Base-by-base conservation (phyloP, 208 protist species). In the Perkinsela sp. region DNA sequence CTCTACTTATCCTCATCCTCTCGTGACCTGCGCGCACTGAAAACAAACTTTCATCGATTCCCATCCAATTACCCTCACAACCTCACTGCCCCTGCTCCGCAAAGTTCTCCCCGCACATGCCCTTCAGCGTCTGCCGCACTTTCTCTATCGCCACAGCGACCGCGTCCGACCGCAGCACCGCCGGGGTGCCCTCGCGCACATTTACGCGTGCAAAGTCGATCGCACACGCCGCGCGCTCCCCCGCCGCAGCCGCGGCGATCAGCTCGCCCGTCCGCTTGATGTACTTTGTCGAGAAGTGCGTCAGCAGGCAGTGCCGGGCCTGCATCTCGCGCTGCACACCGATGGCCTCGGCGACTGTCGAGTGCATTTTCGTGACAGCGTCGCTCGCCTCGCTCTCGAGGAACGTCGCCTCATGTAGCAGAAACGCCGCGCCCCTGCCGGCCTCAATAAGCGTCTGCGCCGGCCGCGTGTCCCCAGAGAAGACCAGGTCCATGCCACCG, bases 341-440 rank as follows among this genome's bases (percentile, higher is more conserved):
- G 6, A 70, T 6, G 6, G 68, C 68, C 48, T 70, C 68, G 16
- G 68, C 16, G 22, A 70, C 40, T 30, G 48, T 69, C 13, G 31
- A 68, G 66, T 70, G 68, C 28, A 29, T 67, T 68, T 70, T 70
- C 6, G 13, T 68, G 40, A 48, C 15, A 69, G 68, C 68, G 31
- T 70, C 68, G 13, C 48, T n/a, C 13, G 66, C 28, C 6, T 70
- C 66, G 6, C 13, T n/a, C 6, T 70, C 32, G 13, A 68, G 16
- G 66, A 70, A 70, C 6, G 68, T 70, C 22, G 32, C 68, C 48
- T 70, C 68, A 66, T 70, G 68, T 6, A 70, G 13, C 15, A 70
- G 66, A 6, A 70, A 22, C 13, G 6, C 13, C 6, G 31, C 30
- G 66, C 22, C 68, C 66, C 48, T 66, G 6, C 68, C 68, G 16